phyloP scores from a whole-genome alignment of 1,139 yeast genomes.

The Taphrina wiesneri region DNA sequence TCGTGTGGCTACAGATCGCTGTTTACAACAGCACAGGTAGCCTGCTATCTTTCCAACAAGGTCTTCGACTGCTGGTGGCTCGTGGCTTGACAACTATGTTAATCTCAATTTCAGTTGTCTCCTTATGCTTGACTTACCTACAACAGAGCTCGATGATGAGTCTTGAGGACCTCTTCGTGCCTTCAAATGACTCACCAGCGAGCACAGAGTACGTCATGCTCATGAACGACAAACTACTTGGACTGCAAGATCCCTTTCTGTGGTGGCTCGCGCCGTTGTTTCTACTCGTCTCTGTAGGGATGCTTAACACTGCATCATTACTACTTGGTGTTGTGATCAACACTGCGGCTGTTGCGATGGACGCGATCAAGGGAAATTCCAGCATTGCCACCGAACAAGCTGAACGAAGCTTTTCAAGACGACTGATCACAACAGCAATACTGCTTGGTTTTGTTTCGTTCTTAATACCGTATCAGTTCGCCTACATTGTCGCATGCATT shows the following conservation, averaged over 20 bases:
- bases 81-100: conserved; percentile 42
- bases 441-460: conserved; percentile 54
- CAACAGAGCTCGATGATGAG: conserved; percentile 26
- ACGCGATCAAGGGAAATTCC: background rate
- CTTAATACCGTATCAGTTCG: conserved; percentile 78
- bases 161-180: background rate
- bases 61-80: conserved; percentile 48
- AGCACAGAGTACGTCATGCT: background rate
- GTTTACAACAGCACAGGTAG: conserved; percentile 44
- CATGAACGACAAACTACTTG: conserved; percentile 52
- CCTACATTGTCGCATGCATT: conserved; percentile 59
- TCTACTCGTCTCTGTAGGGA: conserved; percentile 55
- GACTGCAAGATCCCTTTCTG: conserved; percentile 60
- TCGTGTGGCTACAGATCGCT: conserved; percentile 42
- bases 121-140: conserved; percentile 43
- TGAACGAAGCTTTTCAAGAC: conserved; percentile 30
- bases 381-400: background rate
- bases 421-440: conserved; percentile 44
- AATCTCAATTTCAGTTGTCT: conserved; percentile 48
- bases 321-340: background rate
- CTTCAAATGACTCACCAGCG: background rate
- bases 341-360: background rate
- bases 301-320: conserved; percentile 44
- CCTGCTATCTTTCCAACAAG: conserved; percentile 57
- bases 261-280: conserved; percentile 64